Base-by-base conservation (phyloP, 306 rosid species). In the Amphicarpaea edgeworthii region DNA sequence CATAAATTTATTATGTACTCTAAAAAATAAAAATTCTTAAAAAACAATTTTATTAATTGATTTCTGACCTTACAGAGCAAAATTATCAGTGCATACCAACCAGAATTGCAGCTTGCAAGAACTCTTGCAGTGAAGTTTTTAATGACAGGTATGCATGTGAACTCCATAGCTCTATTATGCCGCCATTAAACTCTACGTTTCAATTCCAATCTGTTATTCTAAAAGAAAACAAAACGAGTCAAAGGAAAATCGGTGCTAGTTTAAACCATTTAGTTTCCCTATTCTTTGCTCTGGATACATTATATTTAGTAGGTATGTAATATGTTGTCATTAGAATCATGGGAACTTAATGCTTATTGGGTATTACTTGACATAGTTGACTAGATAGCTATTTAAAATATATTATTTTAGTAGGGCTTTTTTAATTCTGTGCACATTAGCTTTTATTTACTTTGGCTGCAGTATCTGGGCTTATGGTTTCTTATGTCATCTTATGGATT, bases 41-140 rank as follows among this genome's bases (percentile, higher is more conserved):
- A 51, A 34, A 20, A 9, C 8, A 24, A 16, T 21, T 14, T 72
- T 26, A 41, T 57, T 53, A 42, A 32, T 19, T 26, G 45, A 4
- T 75, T 74, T 72, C 41, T 75, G 49, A 38, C 53, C 16, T 38
- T 51, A 73, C 86, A 88, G 88, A 47, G 73, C 77, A 88, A 86
- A 71, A 80, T 86, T 79, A 17, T 88, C 55, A 82, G 79, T 7
- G 69, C 80, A 69, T 79, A 84, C 80, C 88, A 74, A 82, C 70
- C 79, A 6, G 86, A 88, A 60, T 7, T 88, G 11, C 77, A 73
- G 61, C 67, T 81, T 77, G 88, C 84, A 59, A 83, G 73, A 81
- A 38, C 79, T 37, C 9, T 82, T 64, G 7, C 45, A 26, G 11
- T 55, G 54, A 86, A 88, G 70, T 8, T 59, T 51, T 5, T 84